These are phyloP conservation scores for Curvularia lunata DNA, from an alignment of 2,329 filamentous ascomycete genomes.

Conservation along the genomic window DNA sequence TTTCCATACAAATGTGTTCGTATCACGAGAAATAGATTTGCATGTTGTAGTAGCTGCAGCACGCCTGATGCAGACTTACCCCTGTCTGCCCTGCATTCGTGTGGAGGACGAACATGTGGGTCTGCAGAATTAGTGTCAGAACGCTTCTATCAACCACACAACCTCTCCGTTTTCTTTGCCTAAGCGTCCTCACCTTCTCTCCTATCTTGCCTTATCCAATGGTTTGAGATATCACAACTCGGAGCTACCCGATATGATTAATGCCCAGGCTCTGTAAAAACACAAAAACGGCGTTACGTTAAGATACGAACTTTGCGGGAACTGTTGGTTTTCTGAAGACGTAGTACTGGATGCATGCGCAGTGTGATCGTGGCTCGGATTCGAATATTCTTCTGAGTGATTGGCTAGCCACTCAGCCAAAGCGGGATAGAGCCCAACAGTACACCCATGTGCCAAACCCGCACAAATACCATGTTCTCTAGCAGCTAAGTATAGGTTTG, in stretches of 20 bases:
- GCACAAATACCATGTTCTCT: not conserved
- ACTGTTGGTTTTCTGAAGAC: not conserved
- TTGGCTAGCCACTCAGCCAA: not conserved
- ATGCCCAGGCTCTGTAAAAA: conserved; percentile 6
- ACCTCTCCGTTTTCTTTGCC: not conserved
- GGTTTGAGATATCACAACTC: not conserved
- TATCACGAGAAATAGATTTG: conserved; percentile 1
- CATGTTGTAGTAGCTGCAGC: conserved; percentile 8
- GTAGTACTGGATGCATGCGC: not conserved
- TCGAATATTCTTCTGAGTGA: not conserved
- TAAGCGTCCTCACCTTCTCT: not conserved
- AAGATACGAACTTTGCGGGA: conserved; percentile 9
- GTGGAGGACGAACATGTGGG: conserved; percentile 17
- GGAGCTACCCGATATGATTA: not conserved
- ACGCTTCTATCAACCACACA: not conserved
- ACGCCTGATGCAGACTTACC: conserved; percentile 4
- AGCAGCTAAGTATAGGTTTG: not conserved
- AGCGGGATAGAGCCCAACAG: not conserved
- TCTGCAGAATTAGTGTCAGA: conserved; percentile 2
- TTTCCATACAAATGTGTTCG: not conserved
- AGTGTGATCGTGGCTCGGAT: not conserved
- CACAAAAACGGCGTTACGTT: conserved; percentile 6
- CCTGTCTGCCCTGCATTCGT: conserved; percentile 2
- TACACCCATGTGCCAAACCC: not conserved
- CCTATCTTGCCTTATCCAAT: not conserved